Evolutionary conservation across 345 rosid genomes (phyloP), one percentile per base, ranked within the genome.

Genomic region (Populus tremula): DNA sequence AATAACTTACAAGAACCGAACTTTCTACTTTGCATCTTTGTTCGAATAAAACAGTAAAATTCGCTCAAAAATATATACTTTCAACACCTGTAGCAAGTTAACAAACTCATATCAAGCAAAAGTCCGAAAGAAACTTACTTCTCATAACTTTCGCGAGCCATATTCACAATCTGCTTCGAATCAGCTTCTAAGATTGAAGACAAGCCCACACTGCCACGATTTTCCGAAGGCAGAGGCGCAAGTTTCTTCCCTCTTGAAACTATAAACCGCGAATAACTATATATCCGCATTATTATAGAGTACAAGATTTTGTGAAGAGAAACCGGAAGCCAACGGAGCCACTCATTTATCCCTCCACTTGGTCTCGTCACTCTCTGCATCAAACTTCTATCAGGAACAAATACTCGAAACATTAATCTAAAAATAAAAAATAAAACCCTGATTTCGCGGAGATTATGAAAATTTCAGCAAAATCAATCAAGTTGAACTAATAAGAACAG

Each of bases 291-390:
- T 49, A 91, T 76, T 67, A 94, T 72, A 69, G 84, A 88, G 71
- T 88, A 81, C 76, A 96, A 73, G 82, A 74, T 87, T 71, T 92
- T 92, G 87, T 96, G 99, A 74, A 94, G 80, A 77, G 88, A 86
- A 78, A 96, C 91, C 5, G 99, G 99, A 8, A 96, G 92, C 94
- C 97, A 96, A 74, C 90, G 98, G 5, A 93, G 84, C 97, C 97
- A 93, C 75, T 93, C 98, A 76, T 96, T 87, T 13, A 94, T 61
- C 63, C 99, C 97, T 73, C 97, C 99, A 85, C 91, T 93, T 6
- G 99, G 99, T 80, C 99, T 88, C 14, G 94, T 92, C 76, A 96
- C 95, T 80, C 97, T 86, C 99, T 96, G 89, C 73, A 70, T 50
- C 10, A 10, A 33, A 25, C n/a, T 21, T 35, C 4, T 20, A 71